phyloP scores from a whole-genome alignment of 352 stramenopile genomes.

The Phytophthora multivora region DNA sequence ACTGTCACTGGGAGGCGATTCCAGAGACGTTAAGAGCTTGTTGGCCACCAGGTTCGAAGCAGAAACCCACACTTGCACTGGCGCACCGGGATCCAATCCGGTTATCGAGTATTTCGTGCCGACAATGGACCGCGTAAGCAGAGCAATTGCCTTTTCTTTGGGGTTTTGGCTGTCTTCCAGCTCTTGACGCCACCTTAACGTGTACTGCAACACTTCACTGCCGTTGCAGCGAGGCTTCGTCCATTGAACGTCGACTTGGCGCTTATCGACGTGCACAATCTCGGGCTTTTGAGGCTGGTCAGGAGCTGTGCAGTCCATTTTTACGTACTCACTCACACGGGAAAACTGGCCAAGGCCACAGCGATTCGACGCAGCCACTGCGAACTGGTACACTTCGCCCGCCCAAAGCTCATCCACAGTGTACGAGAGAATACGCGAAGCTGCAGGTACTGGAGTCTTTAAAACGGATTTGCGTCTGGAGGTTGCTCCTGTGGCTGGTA shows the following conservation, averaged over 20 bases:
- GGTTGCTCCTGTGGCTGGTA: not conserved
- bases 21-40: slow-evolving; percentile 47
- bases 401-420: slow-evolving; percentile 52
- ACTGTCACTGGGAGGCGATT: slow-evolving; percentile 45
- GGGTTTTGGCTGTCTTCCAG: slow-evolving; percentile 1
- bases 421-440: slow-evolving; percentile 29
- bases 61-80: slow-evolving; percentile 52
- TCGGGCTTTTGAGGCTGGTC: slow-evolving; percentile 49
- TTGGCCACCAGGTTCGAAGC: slow-evolving; percentile 71
- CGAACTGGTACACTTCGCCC: slow-evolving; percentile 80
- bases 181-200: slow-evolving; percentile 51
- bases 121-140: slow-evolving; percentile 61
- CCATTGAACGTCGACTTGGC: slow-evolving; percentile 53
- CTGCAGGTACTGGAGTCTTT: not conserved
- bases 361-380: slow-evolving; percentile 67
- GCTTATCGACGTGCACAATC: slow-evolving; percentile 44
- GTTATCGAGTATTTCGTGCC: slow-evolving; percentile 51
- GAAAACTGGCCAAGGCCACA: slow-evolving; percentile 69
- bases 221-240: slow-evolving; percentile 66
- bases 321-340: slow-evolving; percentile 70
- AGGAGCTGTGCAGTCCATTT: slow-evolving; percentile 64
- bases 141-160: slow-evolving; percentile 16
- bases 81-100: slow-evolving; percentile 42
- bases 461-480: not conserved
- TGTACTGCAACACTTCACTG: slow-evolving; percentile 77